These are phyloP conservation scores for Solanum lycopersicoides DNA, from an alignment of 257 asterid species.

Conservation along the genomic window DNA sequence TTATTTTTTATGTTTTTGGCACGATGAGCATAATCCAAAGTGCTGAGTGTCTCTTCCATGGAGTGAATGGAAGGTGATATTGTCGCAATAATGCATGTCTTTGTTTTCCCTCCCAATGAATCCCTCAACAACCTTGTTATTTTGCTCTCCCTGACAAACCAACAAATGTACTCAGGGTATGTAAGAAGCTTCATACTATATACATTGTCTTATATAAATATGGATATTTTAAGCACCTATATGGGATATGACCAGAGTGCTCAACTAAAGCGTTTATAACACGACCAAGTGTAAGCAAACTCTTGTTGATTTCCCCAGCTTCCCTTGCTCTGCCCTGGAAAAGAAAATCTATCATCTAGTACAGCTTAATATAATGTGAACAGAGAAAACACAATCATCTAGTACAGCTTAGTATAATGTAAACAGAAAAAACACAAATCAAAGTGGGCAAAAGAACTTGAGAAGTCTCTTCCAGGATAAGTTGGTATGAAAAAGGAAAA, in stretches of 20 bases:
- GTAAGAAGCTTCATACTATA: not conserved
- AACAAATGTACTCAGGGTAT: not conserved
- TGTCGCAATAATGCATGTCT: conserved; percentile 96
- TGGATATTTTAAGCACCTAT: conserved; percentile 42
- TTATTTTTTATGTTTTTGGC: conserved; percentile 99
- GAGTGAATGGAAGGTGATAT: conserved; percentile 82
- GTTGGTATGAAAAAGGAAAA: not conserved
- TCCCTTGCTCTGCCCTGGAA: conserved; percentile 98
- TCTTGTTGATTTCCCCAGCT: conserved; percentile 99
- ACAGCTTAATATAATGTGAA: not conserved
- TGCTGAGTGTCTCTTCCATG: conserved; percentile 96
- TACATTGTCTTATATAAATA: not conserved
- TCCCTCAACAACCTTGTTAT: conserved; percentile 89
- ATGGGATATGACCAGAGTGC: conserved; percentile 96
- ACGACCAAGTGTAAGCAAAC: conserved; percentile 96
- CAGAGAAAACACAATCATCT: not conserved
- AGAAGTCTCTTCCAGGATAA: not conserved
- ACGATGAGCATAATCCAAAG: conserved; percentile 93
- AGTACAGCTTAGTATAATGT: not conserved
- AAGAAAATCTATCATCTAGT: conserved; percentile 1
- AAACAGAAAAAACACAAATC: not conserved
- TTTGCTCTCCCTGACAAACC: conserved; percentile 86
- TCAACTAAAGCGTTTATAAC: conserved; percentile 94
- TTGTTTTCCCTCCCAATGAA: conserved; percentile 96
- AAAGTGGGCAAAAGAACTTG: not conserved